Base-by-base conservation (phyloP, 2,329 filamentous ascomycete species). In the Fusarium succisae region DNA sequence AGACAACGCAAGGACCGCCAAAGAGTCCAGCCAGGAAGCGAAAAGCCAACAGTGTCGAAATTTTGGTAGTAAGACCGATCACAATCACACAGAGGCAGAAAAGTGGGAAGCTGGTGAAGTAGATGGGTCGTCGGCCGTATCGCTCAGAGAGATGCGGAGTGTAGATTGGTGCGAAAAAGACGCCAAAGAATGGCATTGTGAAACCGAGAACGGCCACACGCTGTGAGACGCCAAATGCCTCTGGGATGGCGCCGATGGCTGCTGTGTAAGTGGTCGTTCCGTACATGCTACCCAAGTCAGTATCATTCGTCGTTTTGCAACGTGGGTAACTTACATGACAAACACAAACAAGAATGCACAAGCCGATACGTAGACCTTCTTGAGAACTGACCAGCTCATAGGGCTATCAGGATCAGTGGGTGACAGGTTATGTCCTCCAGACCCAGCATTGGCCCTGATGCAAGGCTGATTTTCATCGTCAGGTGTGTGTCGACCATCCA, bases 211-310 rank as follows among this genome's bases (percentile, higher is more conserved):
- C 28, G 3, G 47, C 47, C 4, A 61, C 44, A 4, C 47, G 57
- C 28, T 55, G 37, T 14, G 57, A 55, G 17, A 55, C 57, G 3
- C 57, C 57, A 7, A 55, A 61, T 22, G 47, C 57, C 11, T 24
- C n/a, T 14, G 57, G 57, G n/a, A 61, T 61, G 10, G 37, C 57
- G 4, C 37, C 18, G 10, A 55, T 15, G 18, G 57, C 57, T 55
- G 47, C 47, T 55, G 57, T 55, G n/a, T 61, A 61, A 15, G 47
- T 61, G 6, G 57, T 61, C 10, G 57, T 61, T 8, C 37, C 57
- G 6, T 61, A 61, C 47, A 61, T 30, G 8, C 57, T 61, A 20
- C 13, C 6, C 0, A 35, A 41, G 35, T 61, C 18, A 61, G 22
- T 43, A 55, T 26, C 32, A 5, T 3, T n/a, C 1, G 5, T 8